phyloP scores from a whole-genome alignment of 2,329 filamentous ascomycete genomes.

The Chrysoporthe deuterocubensis region DNA sequence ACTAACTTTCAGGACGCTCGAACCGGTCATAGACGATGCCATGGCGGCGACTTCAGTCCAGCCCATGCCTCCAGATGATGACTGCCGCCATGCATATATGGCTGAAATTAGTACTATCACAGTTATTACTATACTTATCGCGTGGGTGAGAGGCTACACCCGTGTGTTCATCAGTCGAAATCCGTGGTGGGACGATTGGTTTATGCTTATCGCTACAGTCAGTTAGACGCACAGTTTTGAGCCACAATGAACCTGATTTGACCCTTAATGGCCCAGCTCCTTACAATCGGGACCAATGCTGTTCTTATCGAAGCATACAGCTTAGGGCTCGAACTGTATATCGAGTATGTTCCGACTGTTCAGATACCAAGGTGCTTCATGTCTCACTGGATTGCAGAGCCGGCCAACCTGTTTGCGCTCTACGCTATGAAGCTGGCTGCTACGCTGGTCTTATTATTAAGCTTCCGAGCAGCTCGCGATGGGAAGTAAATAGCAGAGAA shows the following conservation, averaged over 20 bases:
- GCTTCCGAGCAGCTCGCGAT: too few species aligned
- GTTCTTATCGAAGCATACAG: slow-evolving; percentile 3
- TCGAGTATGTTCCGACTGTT: slow-evolving; percentile 1
- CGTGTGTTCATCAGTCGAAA: slow-evolving; percentile 9
- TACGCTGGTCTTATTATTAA: too few species aligned
- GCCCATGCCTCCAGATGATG: slow-evolving; percentile 6
- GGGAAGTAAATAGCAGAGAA: too few species aligned
- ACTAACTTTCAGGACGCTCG: too few species aligned
- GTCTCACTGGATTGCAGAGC: slow-evolving; percentile 4
- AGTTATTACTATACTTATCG: not conserved
- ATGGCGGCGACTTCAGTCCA: slow-evolving; percentile 3
- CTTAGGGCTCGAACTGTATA: slow-evolving; percentile 1
- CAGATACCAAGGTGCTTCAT: not conserved
- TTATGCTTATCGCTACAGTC: slow-evolving; percentile 4
- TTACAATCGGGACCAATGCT: slow-evolving; percentile 5
- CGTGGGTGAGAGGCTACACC: slow-evolving; percentile 7
- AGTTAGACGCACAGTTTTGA: not conserved
- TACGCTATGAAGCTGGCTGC: slow-evolving; percentile 2
- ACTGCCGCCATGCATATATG: slow-evolving; percentile 7
- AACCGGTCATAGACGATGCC: too few species aligned
- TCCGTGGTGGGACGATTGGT: slow-evolving; percentile 6
- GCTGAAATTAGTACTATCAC: not conserved
- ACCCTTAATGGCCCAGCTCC: not conserved
- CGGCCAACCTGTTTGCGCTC: slow-evolving; percentile 3
- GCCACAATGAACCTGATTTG: not conserved